phyloP scores from a whole-genome alignment of 495 filamentous ascomycete species.

The Filosporella fistucella region DNA sequence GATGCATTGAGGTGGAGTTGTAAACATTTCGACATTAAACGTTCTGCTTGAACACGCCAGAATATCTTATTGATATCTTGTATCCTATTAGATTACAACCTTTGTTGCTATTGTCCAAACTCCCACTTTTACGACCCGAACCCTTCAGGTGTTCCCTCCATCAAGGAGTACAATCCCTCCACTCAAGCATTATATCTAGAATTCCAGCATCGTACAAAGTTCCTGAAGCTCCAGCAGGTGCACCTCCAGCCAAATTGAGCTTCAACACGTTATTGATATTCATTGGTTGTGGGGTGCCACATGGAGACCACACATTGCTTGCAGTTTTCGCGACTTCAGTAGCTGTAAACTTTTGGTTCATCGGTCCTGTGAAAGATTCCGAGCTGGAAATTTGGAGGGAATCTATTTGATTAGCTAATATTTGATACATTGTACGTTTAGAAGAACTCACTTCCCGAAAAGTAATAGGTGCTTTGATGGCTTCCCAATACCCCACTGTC shows the following conservation, averaged over 20 bases:
- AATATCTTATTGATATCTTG: no score
- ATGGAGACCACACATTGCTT: background rate
- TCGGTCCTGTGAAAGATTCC: background rate
- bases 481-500: background rate
- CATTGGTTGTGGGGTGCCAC: background rate
- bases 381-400: background rate
- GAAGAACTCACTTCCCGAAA: conserved; percentile 1
- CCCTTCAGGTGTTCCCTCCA: no score
- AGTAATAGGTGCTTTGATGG: conserved; percentile 4
- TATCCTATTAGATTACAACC: no score
- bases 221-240: no score
- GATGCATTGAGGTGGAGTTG: no score
- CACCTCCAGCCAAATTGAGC: background rate
- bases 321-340: background rate
- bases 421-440: background rate
- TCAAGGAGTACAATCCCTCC: no score
- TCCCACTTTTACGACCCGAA: no score
- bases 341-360: background rate
- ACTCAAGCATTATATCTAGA: no score
- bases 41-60: no score
- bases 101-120: no score
- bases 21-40: no score
- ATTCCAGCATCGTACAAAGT: no score
- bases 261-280: conserved; percentile 15
- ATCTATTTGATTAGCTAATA: background rate